phyloP scores from a whole-genome alignment of 306 rosid genomes.

The Mimosa bimucronata region DNA sequence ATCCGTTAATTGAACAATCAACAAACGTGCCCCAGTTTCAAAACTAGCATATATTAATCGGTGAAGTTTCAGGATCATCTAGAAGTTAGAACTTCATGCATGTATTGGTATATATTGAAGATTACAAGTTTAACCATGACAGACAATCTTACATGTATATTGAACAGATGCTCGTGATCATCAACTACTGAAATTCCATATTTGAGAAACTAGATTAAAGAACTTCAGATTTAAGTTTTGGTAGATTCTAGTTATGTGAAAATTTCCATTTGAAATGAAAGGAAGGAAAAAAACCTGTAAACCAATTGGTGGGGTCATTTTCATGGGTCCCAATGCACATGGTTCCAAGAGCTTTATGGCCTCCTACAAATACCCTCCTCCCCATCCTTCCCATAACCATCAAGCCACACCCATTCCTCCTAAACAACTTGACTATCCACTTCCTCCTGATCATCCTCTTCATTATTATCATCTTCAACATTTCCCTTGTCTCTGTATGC shows the following conservation, averaged over 20 bases:
- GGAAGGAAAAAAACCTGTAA: constrained; percentile 18
- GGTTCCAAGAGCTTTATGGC: constrained; percentile 55
- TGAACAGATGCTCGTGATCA: background rate
- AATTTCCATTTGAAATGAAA: background rate
- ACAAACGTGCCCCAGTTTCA: background rate
- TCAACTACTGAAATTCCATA: background rate
- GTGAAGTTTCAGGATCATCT: background rate
- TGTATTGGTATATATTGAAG: background rate
- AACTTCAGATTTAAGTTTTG: background rate
- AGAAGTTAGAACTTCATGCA: background rate
- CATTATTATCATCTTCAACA: background rate
- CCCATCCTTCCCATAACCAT: constrained; percentile 44
- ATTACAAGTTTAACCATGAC: background rate
- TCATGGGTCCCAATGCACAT: constrained; percentile 48
- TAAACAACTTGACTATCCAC: constrained; percentile 21
- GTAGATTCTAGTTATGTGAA: background rate
- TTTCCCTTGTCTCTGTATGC: constrained; percentile 47
- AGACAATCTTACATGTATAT: background rate
- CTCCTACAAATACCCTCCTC: constrained; percentile 72
- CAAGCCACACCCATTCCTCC: constrained; percentile 49
- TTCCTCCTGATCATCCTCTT: constrained; percentile 14
- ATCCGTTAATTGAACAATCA: background rate
- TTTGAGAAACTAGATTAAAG: background rate
- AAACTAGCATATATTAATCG: background rate
- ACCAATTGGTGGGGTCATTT: constrained; percentile 34